A percentile compares a stretch with the other conserved stretches of the same genome.
Conservation (phyloP, 805 yeast species). For the Myxozyma monticola region DNA sequence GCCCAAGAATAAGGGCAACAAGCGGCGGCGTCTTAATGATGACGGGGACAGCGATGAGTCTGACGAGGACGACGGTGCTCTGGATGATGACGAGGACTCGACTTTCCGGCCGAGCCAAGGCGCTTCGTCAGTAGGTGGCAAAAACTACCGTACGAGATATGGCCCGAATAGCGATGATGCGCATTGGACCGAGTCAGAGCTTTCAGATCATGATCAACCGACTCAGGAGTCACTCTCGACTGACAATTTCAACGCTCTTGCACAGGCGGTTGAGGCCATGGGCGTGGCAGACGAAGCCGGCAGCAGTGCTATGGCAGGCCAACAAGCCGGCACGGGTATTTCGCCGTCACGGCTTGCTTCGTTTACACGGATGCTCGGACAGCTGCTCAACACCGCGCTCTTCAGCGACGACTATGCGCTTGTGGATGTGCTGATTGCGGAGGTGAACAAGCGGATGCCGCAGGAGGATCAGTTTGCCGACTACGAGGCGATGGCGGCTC, state of each 20-base stretch:
- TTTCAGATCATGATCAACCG: not conserved
- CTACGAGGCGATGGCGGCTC: constrained; percentile 44
- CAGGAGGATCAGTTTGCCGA: constrained; percentile 42
- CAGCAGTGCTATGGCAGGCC: constrained; percentile 14
- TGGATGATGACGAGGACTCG: constrained; percentile 14
- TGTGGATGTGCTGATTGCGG: constrained; percentile 41
- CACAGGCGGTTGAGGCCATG: constrained; percentile 28
- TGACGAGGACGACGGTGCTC: constrained; percentile 37
- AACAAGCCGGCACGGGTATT: constrained; percentile 41
- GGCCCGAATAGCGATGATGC: not conserved
- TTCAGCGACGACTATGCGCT: constrained; percentile 47
- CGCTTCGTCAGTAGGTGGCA: constrained; percentile 21
- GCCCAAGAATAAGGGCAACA: constrained; percentile 42
- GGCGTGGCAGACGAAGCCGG: constrained; percentile 29
- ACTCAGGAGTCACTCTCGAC: constrained; percentile 12
- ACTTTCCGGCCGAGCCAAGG: constrained; percentile 18
- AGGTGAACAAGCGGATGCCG: constrained; percentile 47
- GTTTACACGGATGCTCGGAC: constrained; percentile 51
- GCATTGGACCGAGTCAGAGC: not conserved
- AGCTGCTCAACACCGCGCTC: constrained; percentile 46
- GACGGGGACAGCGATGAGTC: constrained; percentile 35
- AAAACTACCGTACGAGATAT: not conserved
- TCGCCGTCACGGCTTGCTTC: constrained; percentile 52
- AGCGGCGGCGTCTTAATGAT: constrained; percentile 40
- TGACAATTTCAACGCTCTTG: constrained; percentile 20